Conservation (phyloP, 2,329 filamentous ascomycete genomes). For the Colletotrichum sojae region DNA sequence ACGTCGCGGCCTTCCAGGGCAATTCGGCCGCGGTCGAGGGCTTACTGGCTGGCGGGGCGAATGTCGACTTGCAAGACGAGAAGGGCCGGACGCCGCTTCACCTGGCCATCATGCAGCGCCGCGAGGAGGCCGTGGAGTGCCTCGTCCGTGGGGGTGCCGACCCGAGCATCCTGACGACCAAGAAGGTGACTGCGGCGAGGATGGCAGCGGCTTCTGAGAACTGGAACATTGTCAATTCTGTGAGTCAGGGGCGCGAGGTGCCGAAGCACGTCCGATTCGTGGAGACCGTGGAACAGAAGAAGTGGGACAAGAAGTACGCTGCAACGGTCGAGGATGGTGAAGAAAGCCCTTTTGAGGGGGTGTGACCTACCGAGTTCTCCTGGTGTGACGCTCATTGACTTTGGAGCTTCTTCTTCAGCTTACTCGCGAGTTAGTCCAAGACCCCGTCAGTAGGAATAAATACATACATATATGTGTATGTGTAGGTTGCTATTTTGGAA, state of each 20-base stretch:
- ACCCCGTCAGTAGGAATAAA: no score
- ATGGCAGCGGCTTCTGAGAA: neutral
- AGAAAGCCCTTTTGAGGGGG: no score
- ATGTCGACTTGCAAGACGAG: neutral
- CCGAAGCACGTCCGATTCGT: neutral
- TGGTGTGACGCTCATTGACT: no score
- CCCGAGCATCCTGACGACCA: neutral
- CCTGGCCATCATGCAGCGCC: neutral
- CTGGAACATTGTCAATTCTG: neutral
- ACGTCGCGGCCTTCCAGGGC: constrained; percentile 3
- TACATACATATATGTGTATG: no score
- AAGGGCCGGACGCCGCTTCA: neutral
- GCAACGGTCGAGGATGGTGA: neutral
- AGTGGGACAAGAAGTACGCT: neutral
- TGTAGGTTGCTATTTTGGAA: no score
- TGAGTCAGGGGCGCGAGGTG: neutral
- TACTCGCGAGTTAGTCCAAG: no score
- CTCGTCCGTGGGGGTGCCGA: constrained; percentile 2
- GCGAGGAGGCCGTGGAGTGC: neutral
- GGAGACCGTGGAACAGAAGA: neutral
- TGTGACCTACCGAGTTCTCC: no score
- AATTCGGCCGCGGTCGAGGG: neutral
- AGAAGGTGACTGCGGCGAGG: neutral
- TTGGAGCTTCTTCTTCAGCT: no score
- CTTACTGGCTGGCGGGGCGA: neutral